Evolutionary conservation across 805 yeast species (phyloP).

Genomic region (Kodamaea neixiangensis): DNA sequence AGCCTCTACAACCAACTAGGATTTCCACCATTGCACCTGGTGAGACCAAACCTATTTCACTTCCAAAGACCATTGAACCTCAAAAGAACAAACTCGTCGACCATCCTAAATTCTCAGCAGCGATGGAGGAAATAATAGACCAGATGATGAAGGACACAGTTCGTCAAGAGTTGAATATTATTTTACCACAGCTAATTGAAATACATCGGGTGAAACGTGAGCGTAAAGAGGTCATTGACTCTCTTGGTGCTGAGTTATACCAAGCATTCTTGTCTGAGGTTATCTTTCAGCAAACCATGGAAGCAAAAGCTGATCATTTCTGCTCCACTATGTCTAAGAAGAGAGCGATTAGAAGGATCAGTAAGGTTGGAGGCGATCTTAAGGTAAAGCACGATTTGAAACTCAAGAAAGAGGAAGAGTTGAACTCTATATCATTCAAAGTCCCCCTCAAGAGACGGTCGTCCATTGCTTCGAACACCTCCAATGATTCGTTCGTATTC

Average conservation of each 20-base stretch:
- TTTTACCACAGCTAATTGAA: slow-evolving; percentile 28
- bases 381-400: slow-evolving; percentile 25
- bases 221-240: slow-evolving; percentile 28
- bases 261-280: slow-evolving; percentile 63
- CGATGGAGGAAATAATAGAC: slow-evolving; percentile 24
- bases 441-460: slow-evolving; percentile 21
- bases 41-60: slow-evolving; percentile 2
- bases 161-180: slow-evolving; percentile 22
- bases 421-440: slow-evolving; percentile 26
- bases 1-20: slow-evolving; percentile 1
- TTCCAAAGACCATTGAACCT: background rate
- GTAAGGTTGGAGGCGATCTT: slow-evolving; percentile 21
- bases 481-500: slow-evolving; percentile 15
- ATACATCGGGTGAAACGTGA: slow-evolving; percentile 23
- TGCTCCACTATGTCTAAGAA: slow-evolving; percentile 33
- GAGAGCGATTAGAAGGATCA: slow-evolving; percentile 32
- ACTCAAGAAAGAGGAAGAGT: slow-evolving; percentile 36
- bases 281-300: slow-evolving; percentile 43
- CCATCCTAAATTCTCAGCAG: slow-evolving; percentile 26
- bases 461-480: slow-evolving; percentile 13
- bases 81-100: slow-evolving; percentile 23
- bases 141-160: slow-evolving; percentile 25
- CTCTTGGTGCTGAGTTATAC: slow-evolving; percentile 53
- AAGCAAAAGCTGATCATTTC: slow-evolving; percentile 47
- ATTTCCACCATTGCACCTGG: background rate